A percentile compares a stretch with the other conserved stretches of the same genome.
Conservation (phyloP, 2,329 filamentous ascomycete species). For the Arthrobotrys sinensis region DNA sequence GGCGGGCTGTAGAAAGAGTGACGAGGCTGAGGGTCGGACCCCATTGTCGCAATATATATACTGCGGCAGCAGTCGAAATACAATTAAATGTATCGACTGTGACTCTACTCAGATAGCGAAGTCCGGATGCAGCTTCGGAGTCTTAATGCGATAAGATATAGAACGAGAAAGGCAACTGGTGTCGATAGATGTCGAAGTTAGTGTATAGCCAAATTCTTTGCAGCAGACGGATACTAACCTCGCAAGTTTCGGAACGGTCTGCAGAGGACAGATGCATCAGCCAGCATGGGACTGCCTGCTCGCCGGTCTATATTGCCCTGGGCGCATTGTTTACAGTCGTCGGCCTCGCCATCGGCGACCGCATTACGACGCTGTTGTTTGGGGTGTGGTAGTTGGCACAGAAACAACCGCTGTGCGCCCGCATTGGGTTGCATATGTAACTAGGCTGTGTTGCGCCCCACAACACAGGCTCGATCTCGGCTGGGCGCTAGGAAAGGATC, state of each 20-base stretch:
- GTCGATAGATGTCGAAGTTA: constrained; percentile 17
- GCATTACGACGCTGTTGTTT: constrained; percentile 48
- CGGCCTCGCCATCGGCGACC: not conserved
- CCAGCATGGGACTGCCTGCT: constrained; percentile 32
- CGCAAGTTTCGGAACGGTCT: constrained; percentile 28
- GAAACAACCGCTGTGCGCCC: constrained; percentile 39
- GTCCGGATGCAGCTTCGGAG: constrained; percentile 7
- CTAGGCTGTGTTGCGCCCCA: constrained; percentile 20
- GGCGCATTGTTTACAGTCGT: constrained; percentile 40
- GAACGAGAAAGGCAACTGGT: constrained; percentile 38
- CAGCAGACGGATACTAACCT: constrained; percentile 26
- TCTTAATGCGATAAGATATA: not conserved
- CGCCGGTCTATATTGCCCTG: constrained; percentile 2
- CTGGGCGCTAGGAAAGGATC: constrained; percentile 31
- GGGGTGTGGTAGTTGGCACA: constrained; percentile 34
- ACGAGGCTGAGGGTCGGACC: constrained; percentile 44
- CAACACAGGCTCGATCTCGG: constrained; percentile 15
- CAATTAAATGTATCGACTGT: constrained; percentile 41
- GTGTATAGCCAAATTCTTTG: not conserved
- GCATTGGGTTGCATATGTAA: constrained; percentile 23
- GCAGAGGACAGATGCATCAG: constrained; percentile 12
- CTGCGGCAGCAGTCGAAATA: constrained; percentile 24
- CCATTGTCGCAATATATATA: constrained; percentile 31
- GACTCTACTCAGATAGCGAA: not conserved
- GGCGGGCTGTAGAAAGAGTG: constrained; percentile 35